These are phyloP conservation scores for Xylaria arbuscula DNA, from an alignment of 2,329 filamentous ascomycete species.

Conservation along the genomic window DNA sequence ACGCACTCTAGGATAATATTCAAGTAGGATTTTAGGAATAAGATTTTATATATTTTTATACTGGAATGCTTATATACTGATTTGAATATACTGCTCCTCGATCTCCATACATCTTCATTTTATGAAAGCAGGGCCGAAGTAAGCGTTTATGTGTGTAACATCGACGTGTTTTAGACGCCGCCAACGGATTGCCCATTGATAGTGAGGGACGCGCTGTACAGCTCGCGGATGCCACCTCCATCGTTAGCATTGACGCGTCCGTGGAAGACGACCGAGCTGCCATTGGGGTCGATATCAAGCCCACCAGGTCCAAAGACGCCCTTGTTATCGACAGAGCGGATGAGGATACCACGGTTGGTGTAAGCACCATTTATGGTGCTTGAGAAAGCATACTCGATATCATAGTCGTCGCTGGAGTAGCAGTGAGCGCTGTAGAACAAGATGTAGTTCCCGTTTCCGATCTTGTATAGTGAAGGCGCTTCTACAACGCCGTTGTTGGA, in stretches of 20 bases:
- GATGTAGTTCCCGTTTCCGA: constrained; percentile 44
- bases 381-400: constrained; percentile 50
- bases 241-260: constrained; percentile 42
- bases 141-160: constrained; percentile 13
- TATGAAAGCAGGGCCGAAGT: not conserved
- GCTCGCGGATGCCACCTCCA: constrained; percentile 38
- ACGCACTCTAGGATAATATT: not conserved
- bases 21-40: not conserved
- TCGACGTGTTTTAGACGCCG: not conserved
- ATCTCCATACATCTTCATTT: not conserved
- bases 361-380: constrained; percentile 48
- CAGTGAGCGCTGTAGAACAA: constrained; percentile 51
- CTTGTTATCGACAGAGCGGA: constrained; percentile 46
- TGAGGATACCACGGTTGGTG: constrained; percentile 46
- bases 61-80: not conserved
- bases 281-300: constrained; percentile 49
- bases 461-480: constrained; percentile 48
- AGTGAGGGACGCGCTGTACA: constrained; percentile 45
- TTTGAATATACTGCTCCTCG: not conserved
- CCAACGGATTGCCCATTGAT: constrained; percentile 42
- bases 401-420: constrained; percentile 50
- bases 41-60: not conserved
- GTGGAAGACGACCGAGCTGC: constrained; percentile 46
- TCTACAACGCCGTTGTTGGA: constrained; percentile 49
- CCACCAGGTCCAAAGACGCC: constrained; percentile 49